phyloP scores from a whole-genome alignment of 345 rosid genomes.

The Sonneratia alba region DNA sequence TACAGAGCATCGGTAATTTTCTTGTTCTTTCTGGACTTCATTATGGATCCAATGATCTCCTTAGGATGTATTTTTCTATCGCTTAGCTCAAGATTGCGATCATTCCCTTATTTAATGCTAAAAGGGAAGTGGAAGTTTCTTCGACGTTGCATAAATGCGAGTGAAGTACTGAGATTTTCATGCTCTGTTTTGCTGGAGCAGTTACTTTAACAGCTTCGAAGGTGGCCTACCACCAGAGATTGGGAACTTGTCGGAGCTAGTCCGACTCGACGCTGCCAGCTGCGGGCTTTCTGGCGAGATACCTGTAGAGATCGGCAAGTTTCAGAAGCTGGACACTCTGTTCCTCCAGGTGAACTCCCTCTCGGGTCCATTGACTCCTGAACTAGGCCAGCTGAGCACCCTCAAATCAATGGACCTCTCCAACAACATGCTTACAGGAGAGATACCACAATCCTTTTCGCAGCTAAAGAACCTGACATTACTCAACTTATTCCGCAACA shows the following conservation, averaged over 20 bases:
- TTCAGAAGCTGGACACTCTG: slow-evolving; percentile 42
- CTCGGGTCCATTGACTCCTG: slow-evolving; percentile 24
- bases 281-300: slow-evolving; percentile 36
- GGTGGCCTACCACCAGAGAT: slow-evolving; percentile 40
- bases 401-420: slow-evolving; percentile 42
- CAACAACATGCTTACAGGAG: slow-evolving; percentile 34
- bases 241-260: slow-evolving; percentile 32
- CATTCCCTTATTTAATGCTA: background rate
- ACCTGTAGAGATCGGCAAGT: slow-evolving; percentile 28
- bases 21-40: no score
- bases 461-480: slow-evolving; percentile 35
- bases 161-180: background rate
- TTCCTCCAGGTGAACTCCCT: slow-evolving; percentile 42
- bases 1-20: no score
- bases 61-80: background rate
- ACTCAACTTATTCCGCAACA: slow-evolving; percentile 37
- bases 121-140: background rate
- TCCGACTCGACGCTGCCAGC: slow-evolving; percentile 41
- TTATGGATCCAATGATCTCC: background rate
- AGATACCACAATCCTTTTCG: slow-evolving; percentile 29
- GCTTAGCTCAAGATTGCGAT: background rate
- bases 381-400: slow-evolving; percentile 32
- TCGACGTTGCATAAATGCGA: background rate
- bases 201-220: slow-evolving; percentile 47
- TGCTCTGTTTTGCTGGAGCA: background rate